These are phyloP conservation scores for Vigna angularis DNA, from an alignment of 306 rosid species.

Conservation along the genomic window DNA sequence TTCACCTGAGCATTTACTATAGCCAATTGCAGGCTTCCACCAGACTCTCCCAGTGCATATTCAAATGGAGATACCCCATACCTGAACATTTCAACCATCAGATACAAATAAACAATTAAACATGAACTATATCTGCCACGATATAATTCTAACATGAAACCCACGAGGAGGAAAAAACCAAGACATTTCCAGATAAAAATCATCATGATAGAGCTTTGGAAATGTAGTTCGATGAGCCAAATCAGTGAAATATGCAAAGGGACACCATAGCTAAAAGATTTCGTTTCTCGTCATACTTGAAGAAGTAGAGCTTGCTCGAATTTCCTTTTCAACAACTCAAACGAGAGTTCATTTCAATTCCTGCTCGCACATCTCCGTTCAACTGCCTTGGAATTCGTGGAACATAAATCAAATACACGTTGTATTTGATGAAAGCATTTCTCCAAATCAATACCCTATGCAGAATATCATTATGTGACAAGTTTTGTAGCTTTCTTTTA, in stretches of 20 bases:
- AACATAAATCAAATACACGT: too few species aligned
- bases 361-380: too few species aligned
- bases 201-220: constrained; percentile 5
- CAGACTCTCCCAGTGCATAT: constrained; percentile 96
- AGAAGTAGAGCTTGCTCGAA: neutral
- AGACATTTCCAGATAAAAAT: constrained; percentile 2
- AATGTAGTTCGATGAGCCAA: constrained; percentile 16
- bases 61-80: constrained; percentile 97
- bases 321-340: too few species aligned
- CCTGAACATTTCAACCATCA: constrained; percentile 56
- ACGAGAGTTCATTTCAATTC: too few species aligned
- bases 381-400: too few species aligned
- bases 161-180: too few species aligned
- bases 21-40: constrained; percentile 98
- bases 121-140: constrained; percentile 21
- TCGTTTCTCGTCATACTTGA: neutral
- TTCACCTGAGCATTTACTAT: constrained; percentile 85
- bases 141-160: neutral
- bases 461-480: neutral
- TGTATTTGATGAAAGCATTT: constrained; percentile 19
- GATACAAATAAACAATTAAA: constrained; percentile 23
- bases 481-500: constrained; percentile 13
- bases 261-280: constrained; percentile 4
- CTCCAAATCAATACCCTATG: constrained; percentile 28
- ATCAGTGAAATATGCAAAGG: constrained; percentile 26